phyloP scores from a whole-genome alignment of 305 asterid genomes.

The Rubia occidens region DNA sequence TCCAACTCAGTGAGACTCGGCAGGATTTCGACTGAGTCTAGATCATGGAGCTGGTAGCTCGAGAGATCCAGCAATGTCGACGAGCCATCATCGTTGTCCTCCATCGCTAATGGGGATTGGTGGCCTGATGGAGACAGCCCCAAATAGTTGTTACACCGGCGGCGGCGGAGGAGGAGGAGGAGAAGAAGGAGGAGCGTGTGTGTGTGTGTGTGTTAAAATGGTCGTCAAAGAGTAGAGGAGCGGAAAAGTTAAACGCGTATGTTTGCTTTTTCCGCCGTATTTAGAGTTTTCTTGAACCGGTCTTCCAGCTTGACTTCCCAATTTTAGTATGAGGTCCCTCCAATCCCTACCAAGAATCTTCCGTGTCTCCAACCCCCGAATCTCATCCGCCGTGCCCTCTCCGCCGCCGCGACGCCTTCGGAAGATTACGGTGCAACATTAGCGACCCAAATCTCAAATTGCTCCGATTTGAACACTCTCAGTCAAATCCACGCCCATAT shows the following conservation, averaged over 20 bases:
- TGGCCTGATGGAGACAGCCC: background rate
- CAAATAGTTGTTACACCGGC: background rate
- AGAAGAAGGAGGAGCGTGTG: background rate
- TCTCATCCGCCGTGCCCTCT: slow-evolving; percentile 5
- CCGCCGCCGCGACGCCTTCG: slow-evolving; percentile 4
- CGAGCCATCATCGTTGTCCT: slow-evolving; percentile 12
- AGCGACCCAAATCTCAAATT: slow-evolving; percentile 43
- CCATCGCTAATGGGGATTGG: background rate
- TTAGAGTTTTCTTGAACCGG: background rate
- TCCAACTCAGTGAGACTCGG: slow-evolving; percentile 58
- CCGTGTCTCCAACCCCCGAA: background rate
- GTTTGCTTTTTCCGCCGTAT: background rate
- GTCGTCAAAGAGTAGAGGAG: background rate
- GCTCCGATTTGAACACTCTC: slow-evolving; percentile 37
- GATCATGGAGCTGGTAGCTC: slow-evolving; percentile 82
- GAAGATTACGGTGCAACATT: slow-evolving; percentile 26
- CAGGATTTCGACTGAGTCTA: slow-evolving; percentile 62
- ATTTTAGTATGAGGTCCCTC: slow-evolving; percentile 12
- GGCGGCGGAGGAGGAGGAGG: background rate
- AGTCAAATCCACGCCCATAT: slow-evolving; percentile 42
- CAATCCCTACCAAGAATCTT: slow-evolving; percentile 7
- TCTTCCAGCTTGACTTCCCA: background rate
- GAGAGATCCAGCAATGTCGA: slow-evolving; percentile 60
- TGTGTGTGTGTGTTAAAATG: background rate
- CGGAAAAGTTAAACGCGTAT: background rate